Percentiles rank a stretch among this genome's conserved stretches.
phyloP scores from a whole-genome alignment of 805 yeast species.

The Jamesozyma jinghongensis region DNA sequence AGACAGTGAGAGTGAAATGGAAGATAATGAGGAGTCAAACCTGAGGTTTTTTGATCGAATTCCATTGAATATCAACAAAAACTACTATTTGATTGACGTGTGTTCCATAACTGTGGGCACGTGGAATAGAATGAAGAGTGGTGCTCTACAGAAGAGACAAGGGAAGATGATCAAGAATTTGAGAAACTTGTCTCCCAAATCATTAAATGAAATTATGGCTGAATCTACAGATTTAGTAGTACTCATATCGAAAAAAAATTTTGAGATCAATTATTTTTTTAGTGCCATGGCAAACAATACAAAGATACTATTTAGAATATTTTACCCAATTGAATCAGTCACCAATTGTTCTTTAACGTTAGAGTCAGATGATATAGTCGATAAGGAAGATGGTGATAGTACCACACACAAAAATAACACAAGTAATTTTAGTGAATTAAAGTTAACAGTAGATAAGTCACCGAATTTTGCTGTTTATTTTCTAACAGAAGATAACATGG shows the following conservation, averaged over 20 bases:
- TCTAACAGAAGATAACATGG: constrained; percentile 41
- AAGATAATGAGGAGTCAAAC: constrained; percentile 2
- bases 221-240: constrained; percentile 60
- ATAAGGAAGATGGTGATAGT: constrained; percentile 8
- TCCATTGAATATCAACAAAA: constrained; percentile 52
- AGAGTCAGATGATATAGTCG: constrained; percentile 30
- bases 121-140: constrained; percentile 73
- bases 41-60: constrained; percentile 30
- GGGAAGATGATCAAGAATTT: constrained; percentile 36
- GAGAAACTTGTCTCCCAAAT: constrained; percentile 57
- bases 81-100: constrained; percentile 61
- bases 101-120: constrained; percentile 63
- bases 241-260: constrained; percentile 59
- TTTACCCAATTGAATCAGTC: constrained; percentile 57
- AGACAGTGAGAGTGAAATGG: background rate
- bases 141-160: constrained; percentile 36
- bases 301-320: constrained; percentile 62
- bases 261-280: constrained; percentile 70
- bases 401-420: constrained; percentile 5
- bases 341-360: constrained; percentile 47
- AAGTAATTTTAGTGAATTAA: constrained; percentile 37
- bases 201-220: constrained; percentile 53
- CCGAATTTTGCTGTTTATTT: constrained; percentile 78
- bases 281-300: constrained; percentile 60
- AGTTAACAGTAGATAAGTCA: constrained; percentile 44